Base-by-base conservation (phyloP, 768 basidiomycete genomes). In the Hericium alpestre region DNA sequence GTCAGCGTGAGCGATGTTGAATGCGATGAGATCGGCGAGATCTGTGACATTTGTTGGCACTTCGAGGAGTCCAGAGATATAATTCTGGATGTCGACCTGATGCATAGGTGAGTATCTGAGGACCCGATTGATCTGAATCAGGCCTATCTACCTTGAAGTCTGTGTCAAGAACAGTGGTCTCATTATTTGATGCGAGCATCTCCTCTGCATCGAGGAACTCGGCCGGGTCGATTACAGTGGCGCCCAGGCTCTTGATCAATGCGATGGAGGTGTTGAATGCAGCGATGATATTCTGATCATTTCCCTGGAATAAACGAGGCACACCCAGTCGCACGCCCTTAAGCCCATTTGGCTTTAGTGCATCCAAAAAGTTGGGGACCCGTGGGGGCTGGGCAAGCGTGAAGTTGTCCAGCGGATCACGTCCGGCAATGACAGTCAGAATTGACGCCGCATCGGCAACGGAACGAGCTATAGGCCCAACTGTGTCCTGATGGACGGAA, bases 151-250 rank as follows among this genome's bases (percentile, higher is more conserved):
- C 83, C 74, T 84, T 86, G 70, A 86, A 82, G 59, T 86, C 83
- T 0, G 72, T 69, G 11, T 71, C 61, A 15, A 81, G 61, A 2
- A 84, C 83, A n/a, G 80, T 66, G 0, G 73, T 78, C 65, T 86
- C 83, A 56, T 81, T 80, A 0, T 59, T 54, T 32, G 74, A 74
- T 0, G 76, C 77, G 3, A 61, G 58, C 18, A 73, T 61, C 55
- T 81, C 81, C 0, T 75, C 72, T 3, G 77, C 79, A 32, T 78
- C 77, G 0, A 81, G 76, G 15, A 86, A 67, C 57, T 84, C 80
- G 1, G 82, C 79, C 0, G 83, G 81, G 64, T 87, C 84, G 11
- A 86, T 72, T 4, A 87, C 70, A 0, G 77, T 72, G 8, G 78
- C 78, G 12, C 78, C 78, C 5, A 76, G 67, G 1, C 58, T 58